Percentiles rank a stretch among this genome's conserved stretches.
Evolutionary conservation across 495 filamentous ascomycete species (phyloP).

Genomic region (Penicillium egyptiacum): DNA sequence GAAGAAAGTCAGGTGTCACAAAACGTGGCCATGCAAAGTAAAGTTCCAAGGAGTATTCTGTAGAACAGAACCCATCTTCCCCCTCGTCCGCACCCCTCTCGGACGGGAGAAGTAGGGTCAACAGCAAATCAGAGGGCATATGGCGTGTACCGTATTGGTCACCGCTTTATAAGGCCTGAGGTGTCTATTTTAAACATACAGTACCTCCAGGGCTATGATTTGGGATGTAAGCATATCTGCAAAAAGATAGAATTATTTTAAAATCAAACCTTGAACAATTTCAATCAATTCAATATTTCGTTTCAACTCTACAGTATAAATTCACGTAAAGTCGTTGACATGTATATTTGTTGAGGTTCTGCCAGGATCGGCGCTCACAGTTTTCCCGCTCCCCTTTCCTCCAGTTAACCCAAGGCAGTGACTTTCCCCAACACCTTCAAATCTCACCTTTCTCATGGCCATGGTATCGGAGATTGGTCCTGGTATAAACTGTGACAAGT

Average conservation of each 20-base stretch:
- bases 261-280: neutral
- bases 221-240: neutral
- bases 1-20: neutral
- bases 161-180: slow-evolving; percentile 14
- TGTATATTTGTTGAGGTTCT: slow-evolving; percentile 16
- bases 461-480: slow-evolving; percentile 30
- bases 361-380: slow-evolving; percentile 30
- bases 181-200: slow-evolving; percentile 1
- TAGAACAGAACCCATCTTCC: neutral
- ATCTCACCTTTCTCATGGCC: slow-evolving; percentile 17
- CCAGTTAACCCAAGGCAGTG: slow-evolving; percentile 26
- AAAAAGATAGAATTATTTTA: neutral
- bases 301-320: no score
- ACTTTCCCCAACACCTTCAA: slow-evolving; percentile 18
- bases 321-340: neutral
- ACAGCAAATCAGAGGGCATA: slow-evolving; percentile 4
- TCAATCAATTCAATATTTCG: neutral
- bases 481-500: slow-evolving; percentile 18
- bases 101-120: neutral
- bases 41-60: neutral
- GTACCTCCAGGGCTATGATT: neutral
- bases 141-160: slow-evolving; percentile 8
- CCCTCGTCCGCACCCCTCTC: neutral
- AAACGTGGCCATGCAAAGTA: neutral
- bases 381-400: slow-evolving; percentile 39